Evolutionary conservation across 768 basidiomycete genomes (phyloP).

Genomic region (Russula earlei): DNA sequence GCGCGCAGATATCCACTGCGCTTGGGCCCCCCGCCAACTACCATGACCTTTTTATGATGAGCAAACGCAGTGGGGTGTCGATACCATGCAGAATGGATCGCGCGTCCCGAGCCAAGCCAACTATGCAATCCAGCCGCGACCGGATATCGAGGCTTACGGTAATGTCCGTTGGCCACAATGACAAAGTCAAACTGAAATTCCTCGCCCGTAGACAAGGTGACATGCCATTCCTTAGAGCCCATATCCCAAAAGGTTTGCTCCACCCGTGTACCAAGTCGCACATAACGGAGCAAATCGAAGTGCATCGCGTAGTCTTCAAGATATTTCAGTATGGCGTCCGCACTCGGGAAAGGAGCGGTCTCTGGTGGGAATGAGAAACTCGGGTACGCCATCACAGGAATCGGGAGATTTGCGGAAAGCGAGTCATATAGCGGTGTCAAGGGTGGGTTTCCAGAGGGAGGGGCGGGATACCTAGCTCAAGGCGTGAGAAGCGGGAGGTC

Average conservation of each 20-base stretch:
- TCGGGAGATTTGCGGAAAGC: slow-evolving; percentile 73
- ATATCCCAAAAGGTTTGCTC: slow-evolving; percentile 33
- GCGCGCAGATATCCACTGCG: slow-evolving; percentile 55
- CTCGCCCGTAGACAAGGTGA: slow-evolving; percentile 34
- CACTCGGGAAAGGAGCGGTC: slow-evolving; percentile 60
- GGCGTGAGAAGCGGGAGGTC: background rate
- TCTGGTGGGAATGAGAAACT: slow-evolving; percentile 59
- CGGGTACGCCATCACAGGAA: slow-evolving; percentile 64
- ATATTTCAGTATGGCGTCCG: slow-evolving; percentile 56
- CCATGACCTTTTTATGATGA: slow-evolving; percentile 31
- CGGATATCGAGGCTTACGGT: slow-evolving; percentile 55
- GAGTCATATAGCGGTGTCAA: slow-evolving; percentile 69
- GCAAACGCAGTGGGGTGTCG: slow-evolving; percentile 37
- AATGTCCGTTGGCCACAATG: slow-evolving; percentile 70
- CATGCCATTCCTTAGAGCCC: slow-evolving; percentile 35
- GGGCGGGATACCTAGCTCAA: slow-evolving; percentile 42
- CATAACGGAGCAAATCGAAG: slow-evolving; percentile 51
- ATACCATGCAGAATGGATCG: slow-evolving; percentile 62
- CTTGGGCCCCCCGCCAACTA: slow-evolving; percentile 50
- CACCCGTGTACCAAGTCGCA: slow-evolving; percentile 56
- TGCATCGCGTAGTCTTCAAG: slow-evolving; percentile 53
- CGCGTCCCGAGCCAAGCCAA: slow-evolving; percentile 47
- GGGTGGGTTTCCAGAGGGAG: slow-evolving; percentile 42
- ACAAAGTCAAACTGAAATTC: slow-evolving; percentile 47
- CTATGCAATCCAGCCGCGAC: slow-evolving; percentile 44